Evolutionary conservation across 2,329 filamentous ascomycete species (phyloP).

Genomic region (Westerdykella aurantiaca): DNA sequence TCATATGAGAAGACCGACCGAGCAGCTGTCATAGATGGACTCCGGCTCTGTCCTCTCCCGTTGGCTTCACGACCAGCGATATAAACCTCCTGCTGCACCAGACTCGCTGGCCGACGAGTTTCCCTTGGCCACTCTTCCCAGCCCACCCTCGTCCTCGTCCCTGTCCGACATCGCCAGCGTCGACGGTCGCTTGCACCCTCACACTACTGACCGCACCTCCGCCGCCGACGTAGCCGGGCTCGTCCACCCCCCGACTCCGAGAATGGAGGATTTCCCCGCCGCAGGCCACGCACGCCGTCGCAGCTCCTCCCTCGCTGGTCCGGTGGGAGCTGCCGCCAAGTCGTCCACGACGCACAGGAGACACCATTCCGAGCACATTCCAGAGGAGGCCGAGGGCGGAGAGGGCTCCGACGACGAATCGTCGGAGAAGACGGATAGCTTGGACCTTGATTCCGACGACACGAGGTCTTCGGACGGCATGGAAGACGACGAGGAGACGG

Average conservation of each 20-base stretch:
- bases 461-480: slow-evolving; percentile 64
- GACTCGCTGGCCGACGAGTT: slow-evolving; percentile 33
- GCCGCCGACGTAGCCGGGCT: slow-evolving; percentile 21
- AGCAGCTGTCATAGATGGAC: slow-evolving; percentile 12
- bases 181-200: slow-evolving; percentile 9
- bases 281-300: slow-evolving; percentile 25
- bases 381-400: slow-evolving; percentile 30
- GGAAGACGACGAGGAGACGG: slow-evolving; percentile 83
- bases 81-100: slow-evolving; percentile 16
- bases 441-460: slow-evolving; percentile 53
- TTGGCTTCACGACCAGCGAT: slow-evolving; percentile 29
- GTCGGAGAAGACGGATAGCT: slow-evolving; percentile 35
- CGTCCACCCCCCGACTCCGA: slow-evolving; percentile 28
- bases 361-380: slow-evolving; percentile 28
- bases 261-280: slow-evolving; percentile 26
- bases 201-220: slow-evolving; percentile 2
- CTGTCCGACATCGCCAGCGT: slow-evolving; percentile 19
- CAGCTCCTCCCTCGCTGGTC: slow-evolving; percentile 31
- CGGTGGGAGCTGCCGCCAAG: slow-evolving; percentile 15
- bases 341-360: slow-evolving; percentile 23
- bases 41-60: slow-evolving; percentile 12
- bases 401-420: slow-evolving; percentile 25
- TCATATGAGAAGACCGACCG: slow-evolving; percentile 5
- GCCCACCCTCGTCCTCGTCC: slow-evolving; percentile 26
- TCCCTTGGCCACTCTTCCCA: slow-evolving; percentile 31